Percentiles rank a stretch among this genome's conserved stretches.
Conservation (phyloP, 768 basidiomycete species). For the Lyophyllum semitale region DNA sequence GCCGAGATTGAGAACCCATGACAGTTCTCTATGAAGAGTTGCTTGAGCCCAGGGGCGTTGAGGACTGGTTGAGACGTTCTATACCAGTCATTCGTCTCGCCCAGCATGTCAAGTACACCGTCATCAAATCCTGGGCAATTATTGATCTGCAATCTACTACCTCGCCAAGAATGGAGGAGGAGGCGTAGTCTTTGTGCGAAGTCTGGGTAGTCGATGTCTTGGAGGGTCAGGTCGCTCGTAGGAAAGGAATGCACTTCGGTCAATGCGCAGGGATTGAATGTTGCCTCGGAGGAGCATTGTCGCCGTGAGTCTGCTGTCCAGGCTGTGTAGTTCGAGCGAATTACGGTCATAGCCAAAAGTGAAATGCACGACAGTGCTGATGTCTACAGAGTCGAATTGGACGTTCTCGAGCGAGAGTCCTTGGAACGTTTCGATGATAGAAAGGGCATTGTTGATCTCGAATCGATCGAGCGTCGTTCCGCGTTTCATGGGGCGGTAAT, state of each 20-base stretch:
- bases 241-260: background rate
- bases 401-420: no score
- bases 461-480: background rate
- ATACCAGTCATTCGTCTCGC: background rate
- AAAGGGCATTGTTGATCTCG: background rate
- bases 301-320: no score
- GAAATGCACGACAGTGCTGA: no score
- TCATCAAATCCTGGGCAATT: constrained; percentile 2
- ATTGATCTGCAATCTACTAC: background rate
- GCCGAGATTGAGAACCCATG: background rate
- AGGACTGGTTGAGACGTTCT: background rate
- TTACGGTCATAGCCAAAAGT: no score
- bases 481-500: background rate
- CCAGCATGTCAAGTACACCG: background rate
- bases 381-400: no score
- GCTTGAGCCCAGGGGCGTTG: background rate
- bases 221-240: background rate
- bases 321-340: no score
- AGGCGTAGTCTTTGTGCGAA: background rate
- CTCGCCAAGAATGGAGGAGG: background rate
- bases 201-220: background rate
- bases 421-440: background rate
- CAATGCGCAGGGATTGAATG: background rate
- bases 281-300: no score
- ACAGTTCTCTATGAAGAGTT: background rate